Conservation (phyloP, 139 green algal genomes). For the Ostreobium quekettii region DNA sequence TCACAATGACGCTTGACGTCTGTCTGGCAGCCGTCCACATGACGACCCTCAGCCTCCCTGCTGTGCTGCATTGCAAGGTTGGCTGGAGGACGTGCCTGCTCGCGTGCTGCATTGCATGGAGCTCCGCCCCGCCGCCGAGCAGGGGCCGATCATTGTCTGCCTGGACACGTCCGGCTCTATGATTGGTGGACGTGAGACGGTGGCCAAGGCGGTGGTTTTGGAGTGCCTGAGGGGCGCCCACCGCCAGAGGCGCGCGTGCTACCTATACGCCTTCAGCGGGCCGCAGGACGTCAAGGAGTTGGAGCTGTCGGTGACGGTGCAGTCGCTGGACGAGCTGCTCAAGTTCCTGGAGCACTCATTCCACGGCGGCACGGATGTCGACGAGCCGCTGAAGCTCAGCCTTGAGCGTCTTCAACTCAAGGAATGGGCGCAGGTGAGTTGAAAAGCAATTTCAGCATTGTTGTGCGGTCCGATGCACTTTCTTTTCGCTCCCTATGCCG, state of each 20-base stretch:
- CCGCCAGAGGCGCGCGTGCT: conserved; percentile 65
- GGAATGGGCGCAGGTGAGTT: conserved; percentile 59
- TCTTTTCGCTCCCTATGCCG: no score
- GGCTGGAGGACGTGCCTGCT: conserved; percentile 68
- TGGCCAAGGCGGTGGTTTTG: conserved; percentile 85
- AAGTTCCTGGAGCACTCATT: conserved; percentile 64
- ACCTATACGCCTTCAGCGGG: conserved; percentile 85
- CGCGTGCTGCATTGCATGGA: conserved; percentile 56
- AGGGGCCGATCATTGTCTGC: conserved; percentile 88
- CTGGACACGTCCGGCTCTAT: conserved; percentile 75
- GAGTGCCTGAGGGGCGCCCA: conserved; percentile 81
- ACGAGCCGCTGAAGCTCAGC: conserved; percentile 63
- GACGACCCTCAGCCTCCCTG: no score
- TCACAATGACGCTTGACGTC: no score
- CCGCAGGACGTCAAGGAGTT: conserved; percentile 73
- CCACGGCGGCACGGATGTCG: conserved; percentile 57
- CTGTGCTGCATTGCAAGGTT: conserved; percentile 59
- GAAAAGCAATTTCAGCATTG: not conserved
- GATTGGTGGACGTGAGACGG: conserved; percentile 62
- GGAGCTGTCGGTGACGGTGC: conserved; percentile 54
- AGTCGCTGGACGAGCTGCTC: conserved; percentile 56
- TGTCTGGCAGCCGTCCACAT: no score
- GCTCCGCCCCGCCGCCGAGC: conserved; percentile 76
- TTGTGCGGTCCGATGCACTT: no score
- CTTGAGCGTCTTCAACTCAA: conserved; percentile 55